Conservation (phyloP, 148 eudicot species). For the Camellia lanceoleosa region DNA sequence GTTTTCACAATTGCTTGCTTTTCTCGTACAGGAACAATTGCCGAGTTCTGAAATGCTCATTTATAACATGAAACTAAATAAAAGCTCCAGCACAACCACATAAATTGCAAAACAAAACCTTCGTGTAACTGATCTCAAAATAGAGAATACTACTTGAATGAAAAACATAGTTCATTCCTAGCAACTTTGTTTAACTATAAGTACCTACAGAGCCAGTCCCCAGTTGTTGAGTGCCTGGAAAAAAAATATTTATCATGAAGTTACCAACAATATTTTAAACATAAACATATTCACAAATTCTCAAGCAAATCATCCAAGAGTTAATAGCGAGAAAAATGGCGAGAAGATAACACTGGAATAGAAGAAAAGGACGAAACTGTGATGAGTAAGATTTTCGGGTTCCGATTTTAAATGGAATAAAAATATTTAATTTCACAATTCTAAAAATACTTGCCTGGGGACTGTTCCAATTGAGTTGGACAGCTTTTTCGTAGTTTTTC, state of each 20-base stretch:
- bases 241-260: conserved; percentile 10
- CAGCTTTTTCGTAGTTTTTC: conserved; percentile 79
- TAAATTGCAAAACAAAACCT: background rate
- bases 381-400: background rate
- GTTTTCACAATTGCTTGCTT: conserved; percentile 78
- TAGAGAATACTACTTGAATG: background rate
- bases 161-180: background rate
- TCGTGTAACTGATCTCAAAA: background rate
- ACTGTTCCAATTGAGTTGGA: conserved; percentile 92
- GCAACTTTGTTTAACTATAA: background rate
- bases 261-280: background rate
- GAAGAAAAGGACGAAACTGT: conserved; percentile 2
- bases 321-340: background rate
- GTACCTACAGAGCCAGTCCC: conserved; percentile 98
- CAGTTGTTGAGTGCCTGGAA: conserved; percentile 96
- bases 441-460: conserved; percentile 61
- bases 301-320: background rate
- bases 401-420: background rate
- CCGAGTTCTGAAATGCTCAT: conserved; percentile 66
- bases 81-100: background rate
- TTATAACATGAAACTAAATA: background rate
- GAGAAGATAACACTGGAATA: conserved; percentile 10
- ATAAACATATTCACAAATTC: background rate
- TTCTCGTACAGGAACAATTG: conserved; percentile 92
- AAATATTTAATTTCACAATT: background rate